Evolutionary conservation across 2,329 filamentous ascomycete genomes (phyloP).

Genomic region (Botrytis porri): DNA sequence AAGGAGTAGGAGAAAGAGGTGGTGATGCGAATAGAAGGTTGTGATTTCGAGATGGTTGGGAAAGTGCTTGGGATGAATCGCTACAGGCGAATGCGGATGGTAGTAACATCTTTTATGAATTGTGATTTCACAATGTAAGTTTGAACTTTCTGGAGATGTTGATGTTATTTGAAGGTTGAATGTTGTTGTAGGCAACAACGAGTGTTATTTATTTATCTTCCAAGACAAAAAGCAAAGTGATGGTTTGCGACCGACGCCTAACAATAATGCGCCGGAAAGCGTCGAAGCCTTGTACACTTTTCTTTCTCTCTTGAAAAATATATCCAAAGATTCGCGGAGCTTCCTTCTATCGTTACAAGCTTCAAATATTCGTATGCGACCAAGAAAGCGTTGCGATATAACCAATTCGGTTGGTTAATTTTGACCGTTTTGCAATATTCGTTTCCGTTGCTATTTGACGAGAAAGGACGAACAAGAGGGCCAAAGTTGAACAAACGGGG

Average conservation of each 20-base stretch:
- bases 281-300: constrained; percentile 20
- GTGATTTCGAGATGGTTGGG: constrained; percentile 42
- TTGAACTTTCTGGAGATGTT: not conserved
- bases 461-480: constrained; percentile 18
- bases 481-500: constrained; percentile 15
- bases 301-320: constrained; percentile 3
- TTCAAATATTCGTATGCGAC: not conserved
- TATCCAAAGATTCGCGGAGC: constrained; percentile 7
- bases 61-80: constrained; percentile 44
- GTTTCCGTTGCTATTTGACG: constrained; percentile 8
- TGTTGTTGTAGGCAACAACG: not conserved
- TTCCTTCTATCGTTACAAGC: not conserved
- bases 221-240: constrained; percentile 21
- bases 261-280: constrained; percentile 30
- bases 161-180: not conserved
- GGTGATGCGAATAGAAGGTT: constrained; percentile 54
- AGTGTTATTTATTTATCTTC: constrained; percentile 8
- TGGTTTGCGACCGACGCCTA: constrained; percentile 8
- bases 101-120: constrained; percentile 49
- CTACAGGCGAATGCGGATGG: constrained; percentile 55
- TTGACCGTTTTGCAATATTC: not conserved
- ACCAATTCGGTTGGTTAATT: not conserved
- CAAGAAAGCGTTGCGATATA: not conserved
- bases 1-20: constrained; percentile 48
- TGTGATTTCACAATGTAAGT: not conserved